Evolutionary conservation across 306 rosid species (phyloP).

Genomic region (Vigna mungo): DNA sequence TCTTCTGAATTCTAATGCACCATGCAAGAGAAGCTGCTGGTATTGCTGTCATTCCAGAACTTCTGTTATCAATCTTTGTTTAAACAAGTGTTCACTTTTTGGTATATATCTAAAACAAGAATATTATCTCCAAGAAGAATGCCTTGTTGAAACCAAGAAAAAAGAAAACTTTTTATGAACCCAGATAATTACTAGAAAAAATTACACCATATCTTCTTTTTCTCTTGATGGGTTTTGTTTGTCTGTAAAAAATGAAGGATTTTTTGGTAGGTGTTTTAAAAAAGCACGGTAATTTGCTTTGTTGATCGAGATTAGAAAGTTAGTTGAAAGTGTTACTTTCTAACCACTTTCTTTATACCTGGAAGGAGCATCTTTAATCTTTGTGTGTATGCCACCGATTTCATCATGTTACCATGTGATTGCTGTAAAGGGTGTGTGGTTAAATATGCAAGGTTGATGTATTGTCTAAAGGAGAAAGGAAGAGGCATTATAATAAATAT

Average conservation of each 20-base stretch:
- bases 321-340: conserved; percentile 23
- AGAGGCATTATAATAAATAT: background rate
- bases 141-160: background rate
- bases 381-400: background rate
- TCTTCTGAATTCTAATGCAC: conserved; percentile 8
- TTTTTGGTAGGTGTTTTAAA: background rate
- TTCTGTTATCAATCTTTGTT: background rate
- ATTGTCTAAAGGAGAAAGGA: background rate
- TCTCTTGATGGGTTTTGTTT: background rate
- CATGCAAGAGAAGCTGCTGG: background rate
- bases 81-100: background rate
- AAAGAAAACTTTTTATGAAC: background rate
- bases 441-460: conserved; percentile 18
- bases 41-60: background rate
- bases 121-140: background rate
- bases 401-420: conserved; percentile 24
- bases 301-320: conserved; percentile 35
- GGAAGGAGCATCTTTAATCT: conserved; percentile 2
- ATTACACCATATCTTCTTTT: background rate
- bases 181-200: background rate
- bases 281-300: conserved; percentile 19
- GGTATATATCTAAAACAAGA: background rate
- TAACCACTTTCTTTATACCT: conserved; percentile 3
- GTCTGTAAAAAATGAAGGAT: background rate
- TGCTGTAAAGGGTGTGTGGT: background rate